Conservation (phyloP, 768 basidiomycete species). For the Lepiota venenata region DNA sequence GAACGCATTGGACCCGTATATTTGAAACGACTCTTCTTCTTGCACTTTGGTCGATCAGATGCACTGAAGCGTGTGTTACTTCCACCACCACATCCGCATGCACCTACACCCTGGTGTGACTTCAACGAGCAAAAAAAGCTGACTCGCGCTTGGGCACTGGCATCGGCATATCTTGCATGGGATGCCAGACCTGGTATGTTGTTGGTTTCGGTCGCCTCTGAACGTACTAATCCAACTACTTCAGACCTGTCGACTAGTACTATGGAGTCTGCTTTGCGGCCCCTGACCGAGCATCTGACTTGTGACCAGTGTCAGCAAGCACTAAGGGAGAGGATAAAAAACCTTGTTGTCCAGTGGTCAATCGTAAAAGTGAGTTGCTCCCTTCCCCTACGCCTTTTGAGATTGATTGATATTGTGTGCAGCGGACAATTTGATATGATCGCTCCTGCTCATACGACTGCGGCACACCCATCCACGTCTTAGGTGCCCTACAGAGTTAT, state of each 20-base stretch:
- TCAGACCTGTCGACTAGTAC: constrained; percentile 69
- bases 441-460: background rate
- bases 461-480: too few relatives aligned
- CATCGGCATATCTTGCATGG: constrained; percentile 82
- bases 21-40: constrained; percentile 76
- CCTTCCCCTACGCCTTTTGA: constrained; percentile 1
- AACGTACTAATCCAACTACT: constrained; percentile 13
- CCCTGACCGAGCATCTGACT: constrained; percentile 62
- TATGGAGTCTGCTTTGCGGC: constrained; percentile 70
- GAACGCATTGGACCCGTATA: constrained; percentile 71
- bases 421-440: constrained; percentile 54
- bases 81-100: constrained; percentile 71
- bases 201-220: background rate
- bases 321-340: constrained; percentile 64
- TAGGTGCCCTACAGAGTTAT: too few relatives aligned
- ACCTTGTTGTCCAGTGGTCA: constrained; percentile 73
- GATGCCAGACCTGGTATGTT: constrained; percentile 72
- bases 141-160: constrained; percentile 79
- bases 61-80: constrained; percentile 77
- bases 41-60: constrained; percentile 80
- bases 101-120: constrained; percentile 67
- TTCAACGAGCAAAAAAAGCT: constrained; percentile 76
- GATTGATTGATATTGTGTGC: constrained; percentile 6
- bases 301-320: constrained; percentile 67
- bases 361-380: constrained; percentile 58